A percentile compares a stretch with the other conserved stretches of the same genome.
Conservation (phyloP, 495 filamentous ascomycete genomes). For the Penicillium samsonianum region DNA sequence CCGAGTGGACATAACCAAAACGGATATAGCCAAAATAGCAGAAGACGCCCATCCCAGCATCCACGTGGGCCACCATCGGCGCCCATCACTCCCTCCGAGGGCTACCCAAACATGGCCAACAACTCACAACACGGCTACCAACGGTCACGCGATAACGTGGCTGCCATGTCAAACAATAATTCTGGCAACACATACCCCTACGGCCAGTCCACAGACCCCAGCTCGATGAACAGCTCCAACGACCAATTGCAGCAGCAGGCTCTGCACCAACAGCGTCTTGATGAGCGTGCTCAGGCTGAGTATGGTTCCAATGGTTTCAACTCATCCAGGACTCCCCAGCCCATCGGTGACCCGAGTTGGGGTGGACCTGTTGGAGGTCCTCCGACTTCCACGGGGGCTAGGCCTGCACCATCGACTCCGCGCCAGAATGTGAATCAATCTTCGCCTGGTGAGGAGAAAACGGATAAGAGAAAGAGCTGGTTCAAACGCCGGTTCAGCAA, state of each 20-base stretch:
- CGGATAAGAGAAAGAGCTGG: conserved; percentile 85
- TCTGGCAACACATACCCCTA: conserved; percentile 64
- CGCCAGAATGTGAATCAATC: conserved; percentile 27
- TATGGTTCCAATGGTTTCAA: conserved; percentile 59
- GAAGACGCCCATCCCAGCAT: conserved; percentile 33
- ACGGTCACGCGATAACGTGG: conserved; percentile 78
- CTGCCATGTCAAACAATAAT: conserved; percentile 69
- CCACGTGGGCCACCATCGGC: conserved; percentile 33
- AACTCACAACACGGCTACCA: conserved; percentile 61
- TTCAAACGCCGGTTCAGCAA: conserved; percentile 81
- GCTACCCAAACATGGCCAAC: conserved; percentile 31
- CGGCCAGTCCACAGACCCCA: conserved; percentile 85
- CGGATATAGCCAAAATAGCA: conserved; percentile 27
- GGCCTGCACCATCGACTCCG: conserved; percentile 6
- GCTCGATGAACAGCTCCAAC: conserved; percentile 86
- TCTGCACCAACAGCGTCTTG: conserved; percentile 40
- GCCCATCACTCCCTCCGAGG: neutral
- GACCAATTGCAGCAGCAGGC: conserved; percentile 64
- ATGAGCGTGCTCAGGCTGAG: conserved; percentile 55
- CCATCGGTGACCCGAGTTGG: conserved; percentile 22
- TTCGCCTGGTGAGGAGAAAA: neutral
- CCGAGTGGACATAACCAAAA: conserved; percentile 30
- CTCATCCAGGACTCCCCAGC: conserved; percentile 17
- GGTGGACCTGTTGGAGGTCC: conserved; percentile 28
- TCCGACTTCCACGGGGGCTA: conserved; percentile 23